Conservation (phyloP, 352 stramenopile genomes). For the Phytophthora constricta region DNA sequence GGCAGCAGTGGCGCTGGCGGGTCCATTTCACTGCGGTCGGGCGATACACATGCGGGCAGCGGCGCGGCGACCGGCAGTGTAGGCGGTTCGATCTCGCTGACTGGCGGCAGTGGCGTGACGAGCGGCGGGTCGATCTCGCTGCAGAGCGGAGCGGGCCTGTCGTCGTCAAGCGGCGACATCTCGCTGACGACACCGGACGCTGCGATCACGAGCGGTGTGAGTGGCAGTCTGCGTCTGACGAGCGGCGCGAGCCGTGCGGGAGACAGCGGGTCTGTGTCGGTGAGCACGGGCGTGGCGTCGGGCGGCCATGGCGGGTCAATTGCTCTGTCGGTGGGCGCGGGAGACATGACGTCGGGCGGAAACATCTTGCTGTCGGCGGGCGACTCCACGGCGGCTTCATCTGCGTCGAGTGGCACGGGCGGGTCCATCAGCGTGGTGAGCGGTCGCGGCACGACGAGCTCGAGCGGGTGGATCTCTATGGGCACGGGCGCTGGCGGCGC, state of each 20-base stretch:
- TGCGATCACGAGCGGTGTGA: slow-evolving; percentile 11
- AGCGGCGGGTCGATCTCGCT: slow-evolving; percentile 16
- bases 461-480: slow-evolving; percentile 25
- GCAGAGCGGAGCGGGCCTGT: slow-evolving; percentile 11
- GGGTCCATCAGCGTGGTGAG: slow-evolving; percentile 17
- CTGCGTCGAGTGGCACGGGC: background rate
- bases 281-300: slow-evolving; percentile 28
- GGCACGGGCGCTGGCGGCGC: slow-evolving; percentile 6
- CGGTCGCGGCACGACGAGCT: slow-evolving; percentile 22
- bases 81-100: slow-evolving; percentile 2
- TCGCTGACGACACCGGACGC: slow-evolving; percentile 13
- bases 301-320: slow-evolving; percentile 37
- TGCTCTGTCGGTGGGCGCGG: slow-evolving; percentile 32
- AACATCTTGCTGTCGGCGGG: slow-evolving; percentile 26
- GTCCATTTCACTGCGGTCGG: slow-evolving; percentile 22
- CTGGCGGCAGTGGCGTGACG: background rate
- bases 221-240: slow-evolving; percentile 20
- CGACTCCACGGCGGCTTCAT: slow-evolving; percentile 10
- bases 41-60: slow-evolving; percentile 6
- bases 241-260: slow-evolving; percentile 5
- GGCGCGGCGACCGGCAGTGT: slow-evolving; percentile 2
- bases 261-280: slow-evolving; percentile 16
- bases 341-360: slow-evolving; percentile 28
- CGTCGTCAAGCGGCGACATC: slow-evolving; percentile 12
- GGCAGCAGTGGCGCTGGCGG: slow-evolving; percentile 24